Conservation (phyloP, 352 stramenopile species). For the Pythium aquatile region DNA sequence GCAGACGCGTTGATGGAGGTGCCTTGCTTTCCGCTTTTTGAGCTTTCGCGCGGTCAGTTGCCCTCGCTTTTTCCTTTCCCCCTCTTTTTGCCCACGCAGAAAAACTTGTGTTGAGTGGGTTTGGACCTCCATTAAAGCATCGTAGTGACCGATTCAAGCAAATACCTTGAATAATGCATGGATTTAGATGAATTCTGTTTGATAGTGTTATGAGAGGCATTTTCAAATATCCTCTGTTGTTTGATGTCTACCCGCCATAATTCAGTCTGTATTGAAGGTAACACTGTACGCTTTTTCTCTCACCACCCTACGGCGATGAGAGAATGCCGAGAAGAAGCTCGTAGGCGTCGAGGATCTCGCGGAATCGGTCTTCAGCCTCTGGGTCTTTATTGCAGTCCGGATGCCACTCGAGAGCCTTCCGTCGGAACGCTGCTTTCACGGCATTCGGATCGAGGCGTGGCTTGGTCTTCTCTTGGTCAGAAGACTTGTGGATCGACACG, state of each 20-base stretch:
- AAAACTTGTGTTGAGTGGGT: slow-evolving; percentile 3
- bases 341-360: slow-evolving; percentile 85
- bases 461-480: background rate
- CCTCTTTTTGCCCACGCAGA: background rate
- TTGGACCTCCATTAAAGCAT: slow-evolving; percentile 9
- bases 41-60: slow-evolving; percentile 1
- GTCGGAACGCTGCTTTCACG: slow-evolving; percentile 62
- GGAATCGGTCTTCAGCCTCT: slow-evolving; percentile 81
- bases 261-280: slow-evolving; percentile 5
- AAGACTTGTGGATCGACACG: background rate
- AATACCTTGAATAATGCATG: slow-evolving; percentile 5
- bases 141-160: slow-evolving; percentile 17
- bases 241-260: slow-evolving; percentile 20
- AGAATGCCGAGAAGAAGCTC: slow-evolving; percentile 64
- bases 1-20: background rate
- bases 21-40: slow-evolving; percentile 6
- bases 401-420: slow-evolving; percentile 87
- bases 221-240: slow-evolving; percentile 11
- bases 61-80: slow-evolving; percentile 13
- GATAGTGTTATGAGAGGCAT: background rate
- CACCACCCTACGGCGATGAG: slow-evolving; percentile 6
- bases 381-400: slow-evolving; percentile 89
- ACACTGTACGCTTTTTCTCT: background rate
- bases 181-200: too few relatives aligned
- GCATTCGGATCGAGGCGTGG: slow-evolving; percentile 15